phyloP scores from a whole-genome alignment of 208 protist species.

The Tritrichomonas musculus region DNA sequence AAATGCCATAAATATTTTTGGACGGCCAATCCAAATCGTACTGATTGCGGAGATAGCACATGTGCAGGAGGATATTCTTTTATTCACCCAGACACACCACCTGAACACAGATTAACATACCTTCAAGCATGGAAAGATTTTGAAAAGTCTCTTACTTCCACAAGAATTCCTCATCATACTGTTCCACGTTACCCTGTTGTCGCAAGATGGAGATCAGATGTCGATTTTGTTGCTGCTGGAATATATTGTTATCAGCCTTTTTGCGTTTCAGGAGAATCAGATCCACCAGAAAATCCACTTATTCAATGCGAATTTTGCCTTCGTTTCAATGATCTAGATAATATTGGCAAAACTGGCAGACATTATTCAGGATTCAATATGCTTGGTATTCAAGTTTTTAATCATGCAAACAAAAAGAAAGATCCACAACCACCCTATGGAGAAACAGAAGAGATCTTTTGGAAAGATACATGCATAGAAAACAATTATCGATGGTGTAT shows the following conservation, averaged over 20 bases:
- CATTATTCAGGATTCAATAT: constrained; percentile 33
- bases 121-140: constrained; percentile 1
- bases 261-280: constrained; percentile 19
- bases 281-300: constrained; percentile 35
- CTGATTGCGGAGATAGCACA: neutral
- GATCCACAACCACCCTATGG: neutral
- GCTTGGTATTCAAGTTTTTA: constrained; percentile 36
- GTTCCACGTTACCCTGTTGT: constrained; percentile 30
- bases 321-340: constrained; percentile 38
- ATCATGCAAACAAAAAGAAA: neutral
- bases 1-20: constrained; percentile 27
- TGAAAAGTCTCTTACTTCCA: neutral
- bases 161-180: neutral
- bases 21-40: neutral
- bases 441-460: constrained; percentile 22
- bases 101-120: neutral
- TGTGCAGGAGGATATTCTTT: constrained; percentile 33
- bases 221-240: constrained; percentile 29
- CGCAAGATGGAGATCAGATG: constrained; percentile 7
- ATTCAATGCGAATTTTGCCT: constrained; percentile 20
- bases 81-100: neutral
- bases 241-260: constrained; percentile 36
- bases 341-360: constrained; percentile 29
- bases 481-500: constrained; percentile 33
- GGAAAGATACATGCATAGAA: constrained; percentile 22